Evolutionary conservation across 2,329 filamentous ascomycete species (phyloP).

Genomic region (Fonsecaea pedrosoi): DNA sequence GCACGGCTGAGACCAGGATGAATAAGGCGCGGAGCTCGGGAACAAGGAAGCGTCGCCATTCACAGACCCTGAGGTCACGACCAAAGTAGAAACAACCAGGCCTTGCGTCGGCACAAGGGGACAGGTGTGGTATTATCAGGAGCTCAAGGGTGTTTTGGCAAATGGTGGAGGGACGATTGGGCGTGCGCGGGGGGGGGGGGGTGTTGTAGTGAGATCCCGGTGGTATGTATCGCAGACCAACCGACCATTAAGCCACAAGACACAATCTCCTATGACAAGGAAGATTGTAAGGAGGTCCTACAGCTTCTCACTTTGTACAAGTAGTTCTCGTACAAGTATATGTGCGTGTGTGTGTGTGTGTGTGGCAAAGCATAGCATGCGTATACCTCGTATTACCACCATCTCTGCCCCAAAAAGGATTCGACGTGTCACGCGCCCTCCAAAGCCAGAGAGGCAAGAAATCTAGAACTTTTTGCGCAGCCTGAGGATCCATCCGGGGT

Average conservation of each 20-base stretch:
- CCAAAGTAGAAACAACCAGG: conserved; percentile 3
- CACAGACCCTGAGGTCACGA: not conserved
- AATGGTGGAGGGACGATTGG: not conserved
- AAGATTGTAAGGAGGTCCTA: not conserved
- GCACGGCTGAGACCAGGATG: conserved; percentile 19
- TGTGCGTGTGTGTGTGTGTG: not conserved
- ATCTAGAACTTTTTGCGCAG: not conserved
- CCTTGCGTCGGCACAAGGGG: conserved; percentile 7
- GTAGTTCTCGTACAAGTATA: too few relatives aligned
- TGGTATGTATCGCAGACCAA: not conserved
- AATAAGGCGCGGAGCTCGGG: conserved; percentile 16
- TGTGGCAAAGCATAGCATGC: not conserved
- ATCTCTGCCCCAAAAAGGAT: conserved; percentile 14
- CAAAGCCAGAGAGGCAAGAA: not conserved
- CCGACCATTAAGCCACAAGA: not conserved
- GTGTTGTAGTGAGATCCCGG: not conserved
- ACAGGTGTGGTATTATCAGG: conserved; percentile 3
- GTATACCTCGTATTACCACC: not conserved
- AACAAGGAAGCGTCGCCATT: conserved; percentile 19
- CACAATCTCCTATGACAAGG: not conserved
- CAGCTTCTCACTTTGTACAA: not conserved
- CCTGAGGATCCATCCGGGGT: conserved; percentile 2
- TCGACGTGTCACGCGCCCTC: conserved; percentile 23
- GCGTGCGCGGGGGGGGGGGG: not conserved
- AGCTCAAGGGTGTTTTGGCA: not conserved